Conservation (phyloP, 768 basidiomycete species). For the Kwoniella pini region DNA sequence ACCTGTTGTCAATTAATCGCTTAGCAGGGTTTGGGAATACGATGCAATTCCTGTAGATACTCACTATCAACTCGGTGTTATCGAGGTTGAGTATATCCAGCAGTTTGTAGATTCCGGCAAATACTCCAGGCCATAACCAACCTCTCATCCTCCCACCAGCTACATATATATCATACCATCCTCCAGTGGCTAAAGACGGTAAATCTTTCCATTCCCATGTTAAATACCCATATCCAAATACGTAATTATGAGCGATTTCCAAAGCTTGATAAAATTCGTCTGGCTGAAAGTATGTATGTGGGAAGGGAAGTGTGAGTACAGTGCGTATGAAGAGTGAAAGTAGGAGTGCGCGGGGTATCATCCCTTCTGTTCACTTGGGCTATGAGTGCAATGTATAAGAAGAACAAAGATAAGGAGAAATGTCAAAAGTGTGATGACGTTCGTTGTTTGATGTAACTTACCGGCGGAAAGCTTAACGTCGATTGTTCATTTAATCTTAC, state of each 20-base stretch:
- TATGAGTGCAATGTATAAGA: background rate
- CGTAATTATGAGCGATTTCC: slow-evolving; percentile 82
- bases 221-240: slow-evolving; percentile 86
- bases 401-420: background rate
- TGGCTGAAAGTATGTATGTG: slow-evolving; percentile 88
- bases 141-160: slow-evolving; percentile 44
- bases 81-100: slow-evolving; percentile 65
- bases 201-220: slow-evolving; percentile 88
- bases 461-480: no score
- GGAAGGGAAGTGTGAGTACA: slow-evolving; percentile 61
- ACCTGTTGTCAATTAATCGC: slow-evolving; percentile 65
- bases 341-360: slow-evolving; percentile 25
- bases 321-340: slow-evolving; percentile 48
- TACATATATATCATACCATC: slow-evolving; percentile 50
- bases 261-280: slow-evolving; percentile 96
- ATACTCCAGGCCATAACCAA: slow-evolving; percentile 72
- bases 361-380: background rate
- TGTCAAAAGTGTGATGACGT: background rate
- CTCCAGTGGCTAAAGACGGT: slow-evolving; percentile 3
- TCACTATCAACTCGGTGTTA: slow-evolving; percentile 64
- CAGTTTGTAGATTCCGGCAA: slow-evolving; percentile 73
- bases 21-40: no score
- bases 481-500: no score
- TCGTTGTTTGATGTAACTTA: no score
- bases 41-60: slow-evolving; percentile 44